Evolutionary conservation across 2,329 filamentous ascomycete genomes (phyloP), one percentile per base, ranked within the genome.

Genomic region (Colletotrichum lupini): DNA sequence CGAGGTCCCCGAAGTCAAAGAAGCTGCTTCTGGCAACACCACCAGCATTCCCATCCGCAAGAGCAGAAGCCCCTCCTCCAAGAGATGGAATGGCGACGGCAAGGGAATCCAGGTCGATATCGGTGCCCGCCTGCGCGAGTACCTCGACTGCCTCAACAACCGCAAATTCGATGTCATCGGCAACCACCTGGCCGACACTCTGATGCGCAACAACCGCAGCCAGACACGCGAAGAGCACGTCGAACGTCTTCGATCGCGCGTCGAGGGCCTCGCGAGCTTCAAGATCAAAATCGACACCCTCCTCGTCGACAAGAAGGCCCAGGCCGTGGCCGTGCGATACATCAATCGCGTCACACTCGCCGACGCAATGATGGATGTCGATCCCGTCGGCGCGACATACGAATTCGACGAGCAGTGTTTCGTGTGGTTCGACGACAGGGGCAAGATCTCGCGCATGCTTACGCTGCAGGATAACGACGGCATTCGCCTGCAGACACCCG

Each of bases 401-500:
- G 71, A 73, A 46, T 73, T 73, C 1, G 71, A 73, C 22, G 71
- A 73, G 67, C 71, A 73, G 60, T 73, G 67, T 28, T 73, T 56
- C 49, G 67, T 73, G n/a, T 73, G 71, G 71, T 73, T 73, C 37
- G 55, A 73, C 35, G 71, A 70, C 8, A 32, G 19, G 56, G 71
- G 71, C 35, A 73, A 73, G 19, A 73, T 73, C 7, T 37, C 71
- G 3, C 61, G 71, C 16, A 71, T 73, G 53, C 42, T 70, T 1
- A 73, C 71, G 28, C n/a, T 73, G 46, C 71, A 73, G 46, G 71
- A 73, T 24, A 73, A 73, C 60, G 71, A 73, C 12, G 71, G 60
- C 9, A 73, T 73, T 14, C 71, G 71, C 5, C 56, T 24, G 9
- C 71, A 70, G 22, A 57, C 61, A 2, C 55, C 67, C 6, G 58